Conservation (phyloP, 2,329 filamentous ascomycete species). For the Bipolaris oryzae region DNA sequence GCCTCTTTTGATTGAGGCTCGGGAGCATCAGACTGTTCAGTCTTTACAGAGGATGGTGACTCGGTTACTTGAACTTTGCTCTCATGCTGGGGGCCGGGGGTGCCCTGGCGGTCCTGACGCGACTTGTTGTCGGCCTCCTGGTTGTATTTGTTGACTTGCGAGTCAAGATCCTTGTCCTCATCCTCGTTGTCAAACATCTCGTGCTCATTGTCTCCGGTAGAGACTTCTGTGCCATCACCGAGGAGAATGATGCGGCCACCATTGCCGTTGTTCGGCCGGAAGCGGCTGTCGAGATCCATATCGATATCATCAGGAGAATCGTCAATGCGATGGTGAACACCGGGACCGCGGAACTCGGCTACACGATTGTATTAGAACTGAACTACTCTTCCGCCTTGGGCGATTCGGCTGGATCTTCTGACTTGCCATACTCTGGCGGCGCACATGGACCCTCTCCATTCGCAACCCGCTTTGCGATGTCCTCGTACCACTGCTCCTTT, state of each 20-base stretch:
- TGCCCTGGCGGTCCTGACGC: conserved; percentile 33
- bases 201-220: conserved; percentile 85
- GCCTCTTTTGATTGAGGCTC: conserved; percentile 21
- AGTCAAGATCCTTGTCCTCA: conserved; percentile 81
- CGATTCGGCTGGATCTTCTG: conserved; percentile 51
- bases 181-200: conserved; percentile 95
- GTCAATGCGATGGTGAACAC: conserved; percentile 58
- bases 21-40: conserved; percentile 42
- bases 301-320: conserved; percentile 68
- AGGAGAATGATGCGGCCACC: conserved; percentile 87
- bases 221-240: conserved; percentile 90
- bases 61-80: conserved; percentile 34
- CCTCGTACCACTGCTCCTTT: conserved; percentile 98
- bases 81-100: conserved; percentile 31
- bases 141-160: conserved; percentile 74
- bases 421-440: conserved; percentile 98
- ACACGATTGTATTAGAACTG: conserved; percentile 45
- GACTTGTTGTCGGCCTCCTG: conserved; percentile 31
- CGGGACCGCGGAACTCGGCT: conserved; percentile 60
- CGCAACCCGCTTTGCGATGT: conserved; percentile 90
- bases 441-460: conserved; percentile 98
- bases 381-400: conserved; percentile 41
- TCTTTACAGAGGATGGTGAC: conserved; percentile 47
- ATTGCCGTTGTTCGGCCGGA: conserved; percentile 68
- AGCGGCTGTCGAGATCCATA: conserved; percentile 71